Conservation (phyloP, 1,139 yeast genomes). For the Candida anutae region DNA sequence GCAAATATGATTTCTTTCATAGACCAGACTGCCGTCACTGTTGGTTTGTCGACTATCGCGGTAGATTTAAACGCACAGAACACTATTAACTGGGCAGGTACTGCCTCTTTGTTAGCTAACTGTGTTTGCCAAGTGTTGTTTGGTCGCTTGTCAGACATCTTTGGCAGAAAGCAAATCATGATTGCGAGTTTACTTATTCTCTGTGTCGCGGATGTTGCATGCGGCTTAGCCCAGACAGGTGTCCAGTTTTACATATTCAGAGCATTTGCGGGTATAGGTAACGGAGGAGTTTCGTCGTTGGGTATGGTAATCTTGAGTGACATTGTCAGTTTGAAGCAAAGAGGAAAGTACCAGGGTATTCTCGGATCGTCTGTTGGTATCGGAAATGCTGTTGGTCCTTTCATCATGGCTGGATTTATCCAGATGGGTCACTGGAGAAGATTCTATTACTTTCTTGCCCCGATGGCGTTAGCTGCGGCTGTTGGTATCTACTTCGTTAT, state of each 20-base stretch:
- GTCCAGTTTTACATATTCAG: slow-evolving; percentile 33
- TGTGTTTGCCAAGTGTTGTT: slow-evolving; percentile 35
- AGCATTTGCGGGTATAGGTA: slow-evolving; percentile 38
- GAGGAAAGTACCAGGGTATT: slow-evolving; percentile 41
- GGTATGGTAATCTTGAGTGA: slow-evolving; percentile 40
- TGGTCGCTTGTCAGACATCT: slow-evolving; percentile 36
- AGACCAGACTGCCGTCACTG: slow-evolving; percentile 36
- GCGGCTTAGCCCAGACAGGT: slow-evolving; percentile 33
- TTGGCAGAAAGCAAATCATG: slow-evolving; percentile 38
- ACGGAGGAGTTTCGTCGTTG: slow-evolving; percentile 37
- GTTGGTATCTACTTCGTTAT: slow-evolving; percentile 19
- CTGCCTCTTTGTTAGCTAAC: slow-evolving; percentile 39
- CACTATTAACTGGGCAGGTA: slow-evolving; percentile 42
- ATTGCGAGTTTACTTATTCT: slow-evolving; percentile 26
- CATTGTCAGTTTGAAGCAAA: slow-evolving; percentile 30
- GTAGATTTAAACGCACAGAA: slow-evolving; percentile 26
- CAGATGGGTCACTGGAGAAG: slow-evolving; percentile 41
- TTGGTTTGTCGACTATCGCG: slow-evolving; percentile 35
- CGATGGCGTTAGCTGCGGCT: slow-evolving; percentile 26
- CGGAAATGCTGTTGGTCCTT: slow-evolving; percentile 51
- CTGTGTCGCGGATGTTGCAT: slow-evolving; percentile 32
- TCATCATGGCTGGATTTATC: slow-evolving; percentile 47
- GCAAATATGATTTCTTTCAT: slow-evolving; percentile 24
- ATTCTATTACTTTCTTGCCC: slow-evolving; percentile 40
- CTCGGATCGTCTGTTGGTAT: slow-evolving; percentile 44